Evolutionary conservation across 1,284 basidiomycete genomes (phyloP), one percentile per base, ranked within the genome.

Genomic region (Apiotrichum siamense): DNA sequence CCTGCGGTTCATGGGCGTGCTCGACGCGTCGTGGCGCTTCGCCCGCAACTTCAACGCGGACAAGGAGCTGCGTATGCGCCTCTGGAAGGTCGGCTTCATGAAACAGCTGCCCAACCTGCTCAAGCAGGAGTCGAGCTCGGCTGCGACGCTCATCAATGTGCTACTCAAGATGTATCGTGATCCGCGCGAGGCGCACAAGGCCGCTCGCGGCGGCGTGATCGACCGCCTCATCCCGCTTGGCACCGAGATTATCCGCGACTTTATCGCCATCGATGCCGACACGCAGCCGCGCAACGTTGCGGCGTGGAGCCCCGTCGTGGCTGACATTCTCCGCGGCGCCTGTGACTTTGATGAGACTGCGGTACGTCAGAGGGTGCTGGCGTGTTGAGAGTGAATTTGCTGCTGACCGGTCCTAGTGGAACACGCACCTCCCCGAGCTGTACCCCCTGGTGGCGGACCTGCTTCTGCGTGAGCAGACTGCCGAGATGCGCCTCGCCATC

Each of bases 41-140:
- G 94, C 94, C 13, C 83, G 92, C 52, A 85, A 85, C 72, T 99
- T 99, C 78, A 99, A 99, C 67, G 94, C 96, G 44, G 91, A 99
- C 75, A 97, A 97, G 76, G 93, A 97, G 44, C 80, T 99, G 36
- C 83, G 96, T 36, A 97, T 92, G 49, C 90, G 88, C 6, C 78
- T 99, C 44, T 99, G 96, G 96, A 97, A 96, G 90, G 96, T 98
- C 61, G 93, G 91, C 2, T 99, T 99, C 77, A 99, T 99, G 96
- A 97, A 97, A 72, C 97, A 99, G 72, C 76, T 99, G 32, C 96
- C 96, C 0, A 99, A 99, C 74, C 80, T 99, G 42, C 78, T 99
- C 54, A 97, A 98, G 75, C 96, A 99, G 69, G 97, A 99, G 75
- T 97, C 93, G 25, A 92, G 87, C 53, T 93, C 91, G 63, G 97